phyloP scores from a whole-genome alignment of 768 basidiomycete genomes.

The Phylloporus sp. region DNA sequence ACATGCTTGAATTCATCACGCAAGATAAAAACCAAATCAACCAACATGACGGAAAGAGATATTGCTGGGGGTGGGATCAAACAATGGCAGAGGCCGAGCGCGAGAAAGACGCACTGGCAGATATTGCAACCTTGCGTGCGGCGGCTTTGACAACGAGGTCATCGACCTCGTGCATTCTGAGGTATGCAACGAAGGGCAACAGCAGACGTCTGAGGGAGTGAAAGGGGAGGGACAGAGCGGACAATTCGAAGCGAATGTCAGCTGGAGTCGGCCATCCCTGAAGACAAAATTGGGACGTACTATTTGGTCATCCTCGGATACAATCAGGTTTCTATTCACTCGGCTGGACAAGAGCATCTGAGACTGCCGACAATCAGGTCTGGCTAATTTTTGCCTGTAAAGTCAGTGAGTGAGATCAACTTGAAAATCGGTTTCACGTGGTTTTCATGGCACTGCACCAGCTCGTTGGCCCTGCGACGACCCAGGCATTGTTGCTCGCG shows the following conservation, averaged over 20 bases:
- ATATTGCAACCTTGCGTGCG: conserved; percentile 9
- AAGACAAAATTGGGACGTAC: neutral
- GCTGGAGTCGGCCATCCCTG: neutral
- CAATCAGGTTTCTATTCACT: neutral
- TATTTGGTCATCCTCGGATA: neutral
- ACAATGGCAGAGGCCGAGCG: neutral
- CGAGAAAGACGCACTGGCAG: conserved; percentile 9
- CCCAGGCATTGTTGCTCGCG: neutral
- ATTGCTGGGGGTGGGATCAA: neutral
- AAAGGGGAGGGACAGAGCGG: neutral
- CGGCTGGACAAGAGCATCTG: neutral
- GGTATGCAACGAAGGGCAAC: neutral
- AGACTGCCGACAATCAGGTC: neutral
- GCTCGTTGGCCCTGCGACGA: neutral
- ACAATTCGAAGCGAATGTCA: neutral
- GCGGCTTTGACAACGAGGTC: neutral
- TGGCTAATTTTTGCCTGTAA: too few relatives aligned
- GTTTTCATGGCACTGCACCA: neutral
- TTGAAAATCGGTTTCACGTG: neutral
- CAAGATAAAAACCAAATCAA: conserved; percentile 11
- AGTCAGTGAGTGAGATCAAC: too few relatives aligned
- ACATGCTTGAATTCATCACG: conserved; percentile 14
- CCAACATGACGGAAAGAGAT: conserved; percentile 13
- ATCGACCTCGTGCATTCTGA: neutral
- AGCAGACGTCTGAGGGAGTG: neutral